Base-by-base conservation (phyloP, 352 stramenopile species). In the Phytophthora hybrid region DNA sequence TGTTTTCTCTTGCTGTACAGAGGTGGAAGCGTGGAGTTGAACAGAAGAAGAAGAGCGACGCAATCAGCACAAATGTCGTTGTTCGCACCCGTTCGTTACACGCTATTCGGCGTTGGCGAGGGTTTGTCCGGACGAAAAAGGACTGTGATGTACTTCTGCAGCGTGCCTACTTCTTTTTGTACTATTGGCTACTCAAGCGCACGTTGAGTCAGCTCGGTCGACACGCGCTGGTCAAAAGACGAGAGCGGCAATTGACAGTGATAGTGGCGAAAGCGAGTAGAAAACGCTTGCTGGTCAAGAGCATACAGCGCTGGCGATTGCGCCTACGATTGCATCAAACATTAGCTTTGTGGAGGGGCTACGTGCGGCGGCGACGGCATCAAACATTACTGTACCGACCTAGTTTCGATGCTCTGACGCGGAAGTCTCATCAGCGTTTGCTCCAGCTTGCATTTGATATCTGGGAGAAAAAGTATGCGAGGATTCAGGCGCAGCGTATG, bases 91-190 rank as follows among this genome's bases (percentile, higher is more conserved):
- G 68, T 21, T 67, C 53, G 13, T 14, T 66, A 10, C 41, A 62
- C 11, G 73, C 63, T 19, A 57, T 79, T 56, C 63, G 59, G 51
- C 73, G 59, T 5, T 79, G 73, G 73, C 52, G 32, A 44, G 47
- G 23, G 4, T 73, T 71, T 66, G 46, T 60, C 39, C 61, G 39
- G 21, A 13, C 47, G 57, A 70, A 59, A 61, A 79, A 74, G 19
- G 51, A 77, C 29, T 53, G 44, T 10, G 23, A 46, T 13, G 21
- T 58, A 1, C 46, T 74, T 16, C 53, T 69, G 14, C 75, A 77
- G 16, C 75, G 67, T 13, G 66, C 75, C 11, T 77, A 77, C 19
- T 81, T 79, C 37, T 79, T 81, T 32, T 68, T 81, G 16, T 81
- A 81, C 18, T 81, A 79, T 16, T 78, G 67, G 52, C 32, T 81